Base-by-base conservation (phyloP, 768 basidiomycete species). In the Grammothele lineata region DNA sequence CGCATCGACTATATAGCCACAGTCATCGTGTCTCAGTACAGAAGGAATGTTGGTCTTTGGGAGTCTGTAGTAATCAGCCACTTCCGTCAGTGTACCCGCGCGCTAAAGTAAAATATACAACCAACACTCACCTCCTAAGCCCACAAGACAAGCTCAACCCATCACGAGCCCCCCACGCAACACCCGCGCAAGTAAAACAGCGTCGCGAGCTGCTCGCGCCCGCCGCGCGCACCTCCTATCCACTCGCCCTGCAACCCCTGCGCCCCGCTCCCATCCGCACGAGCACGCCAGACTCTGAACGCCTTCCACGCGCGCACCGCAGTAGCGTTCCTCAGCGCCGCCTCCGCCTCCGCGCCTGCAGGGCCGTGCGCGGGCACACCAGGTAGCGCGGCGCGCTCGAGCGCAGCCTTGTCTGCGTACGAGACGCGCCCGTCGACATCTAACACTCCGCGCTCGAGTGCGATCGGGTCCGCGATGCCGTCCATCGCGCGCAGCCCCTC, bases 241-340 rank as follows among this genome's bases (percentile, higher is more conserved):
- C 52, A 64, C 51, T 48, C 59, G 61, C 50, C 64, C 48, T 45
- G 14, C 33, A 45, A 35, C 40, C 47, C 39, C 36, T 5, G 50
- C 55, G 2, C 47, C 30, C 33, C 52, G 56, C 18, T 48, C 40
- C 35, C 18, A 30, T 0, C 66, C 66, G 22, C 67, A 59, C 72
- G 74, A 76, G 14, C 8, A 14, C 80, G 62, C 75, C 76, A 82
- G 5, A 83, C 65, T 5, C 75, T 74, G 52, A 82, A 66, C 8
- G 61, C 58, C 58, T 82, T 82, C 78, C 79, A 81, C 4, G 78
- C 78, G 47, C 78, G 77, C 42, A 48, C 37, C 1, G 45, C 41
- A 22, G 47, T 38, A 18, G 34, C 18, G n/a, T 37, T 41, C 35
- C 11, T 37, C 9, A 40, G 14, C 10, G 36, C 27, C 27, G 27